Conservation (phyloP, 73 alveolate species). For the Tetrahymena malaccensis region DNA sequence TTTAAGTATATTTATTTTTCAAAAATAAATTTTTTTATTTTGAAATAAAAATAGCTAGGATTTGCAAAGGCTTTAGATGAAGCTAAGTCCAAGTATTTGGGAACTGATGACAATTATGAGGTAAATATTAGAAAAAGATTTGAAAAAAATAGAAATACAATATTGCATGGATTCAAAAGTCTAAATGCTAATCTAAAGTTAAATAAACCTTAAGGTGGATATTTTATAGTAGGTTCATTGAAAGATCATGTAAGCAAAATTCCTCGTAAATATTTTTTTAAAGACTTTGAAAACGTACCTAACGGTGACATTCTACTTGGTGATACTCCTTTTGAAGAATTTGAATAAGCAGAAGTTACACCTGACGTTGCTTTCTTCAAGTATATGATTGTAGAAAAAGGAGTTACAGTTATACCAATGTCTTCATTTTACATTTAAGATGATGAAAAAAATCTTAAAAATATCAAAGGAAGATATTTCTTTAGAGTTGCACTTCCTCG, state of each 20-base stretch:
- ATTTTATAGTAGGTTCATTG: not conserved
- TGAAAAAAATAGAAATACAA: not conserved
- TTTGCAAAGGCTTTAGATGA: not conserved
- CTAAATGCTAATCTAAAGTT: not conserved
- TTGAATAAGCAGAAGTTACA: not conserved
- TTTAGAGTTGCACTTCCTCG: not conserved
- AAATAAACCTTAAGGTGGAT: not conserved
- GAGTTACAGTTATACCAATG: not conserved
- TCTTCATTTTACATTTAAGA: not conserved
- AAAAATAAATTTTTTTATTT: not conserved
- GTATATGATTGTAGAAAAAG: not conserved
- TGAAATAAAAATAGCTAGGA: not conserved
- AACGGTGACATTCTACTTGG: not conserved
- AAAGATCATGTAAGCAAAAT: not conserved
- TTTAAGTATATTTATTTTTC: not conserved
- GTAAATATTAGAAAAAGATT: not conserved
- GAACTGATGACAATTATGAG: not conserved
- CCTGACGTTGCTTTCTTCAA: not conserved
- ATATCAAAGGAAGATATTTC: not conserved
- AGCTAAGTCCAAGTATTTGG: not conserved
- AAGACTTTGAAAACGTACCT: not conserved
- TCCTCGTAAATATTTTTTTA: not conserved
- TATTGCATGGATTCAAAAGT: not conserved
- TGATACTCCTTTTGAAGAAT: not conserved
- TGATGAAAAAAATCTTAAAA: not conserved